Base-by-base conservation (phyloP, 1,284 basidiomycete genomes). In the Lignosus rhinocerotis region DNA sequence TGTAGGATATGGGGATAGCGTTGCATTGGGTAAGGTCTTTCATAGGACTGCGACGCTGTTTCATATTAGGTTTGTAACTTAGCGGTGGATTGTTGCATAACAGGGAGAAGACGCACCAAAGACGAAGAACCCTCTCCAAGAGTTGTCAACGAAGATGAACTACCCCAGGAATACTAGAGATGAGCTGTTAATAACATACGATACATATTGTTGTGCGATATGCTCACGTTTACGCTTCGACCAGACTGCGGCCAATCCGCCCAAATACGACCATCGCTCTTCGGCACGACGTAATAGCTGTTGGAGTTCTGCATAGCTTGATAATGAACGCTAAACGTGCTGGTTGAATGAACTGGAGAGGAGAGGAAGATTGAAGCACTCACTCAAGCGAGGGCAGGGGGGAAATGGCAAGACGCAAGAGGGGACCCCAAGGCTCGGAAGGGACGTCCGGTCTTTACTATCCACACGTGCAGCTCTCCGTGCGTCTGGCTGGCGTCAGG, bases 191-290 rank as follows among this genome's bases (percentile, higher is more conserved):
- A 32, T 31, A 19, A 11, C 21, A 56, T 38, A 25, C 38, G 14
- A 31, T 59, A 14, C 47, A 25, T 4, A 4, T 25, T 54, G 17
- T 21, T 21, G 30, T 6, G 25, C 30, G 17, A 31, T 11, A 14
- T 8, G 62, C 69, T 60, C 56, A 72, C 71, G 45, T 68, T 69
- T 17, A 50, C 58, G 48, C 52, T 52, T 51, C 58, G 58, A 45
- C 64, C 61, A 43, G 67, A 66, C 46, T 65, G 62, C 61, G 65
- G 51, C 70, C 71, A 72, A 44, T 69, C 67, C 47, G 54, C 51
- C 63, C 69, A 66, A 30, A 65, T 60, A 46, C 63, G 60, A 42
- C 67, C 65, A 32, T 67, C 62, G 47, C 57, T 58, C 50, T 64
- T 53, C 45, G 64, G 58, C 39, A 63, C 56, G 58, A 61, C 53